phyloP scores from a whole-genome alignment of 2,329 filamentous ascomycete genomes.

The Samsoniella hepiali region DNA sequence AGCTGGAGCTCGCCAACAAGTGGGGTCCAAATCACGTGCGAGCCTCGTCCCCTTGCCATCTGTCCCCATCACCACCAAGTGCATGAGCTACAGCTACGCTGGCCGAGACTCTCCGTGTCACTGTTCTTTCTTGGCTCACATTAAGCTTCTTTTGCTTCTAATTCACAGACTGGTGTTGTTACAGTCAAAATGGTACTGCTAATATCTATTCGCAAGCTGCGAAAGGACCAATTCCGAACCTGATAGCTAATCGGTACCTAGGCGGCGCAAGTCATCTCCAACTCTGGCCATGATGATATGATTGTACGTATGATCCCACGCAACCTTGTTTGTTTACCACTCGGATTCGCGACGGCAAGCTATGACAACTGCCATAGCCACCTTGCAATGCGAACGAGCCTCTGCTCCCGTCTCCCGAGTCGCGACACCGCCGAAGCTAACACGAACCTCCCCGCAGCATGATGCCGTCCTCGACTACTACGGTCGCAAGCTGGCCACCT shows the following conservation, averaged over 20 bases:
- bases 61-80: conserved; percentile 16
- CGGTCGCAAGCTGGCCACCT: conserved; percentile 90
- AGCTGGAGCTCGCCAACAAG: neutral
- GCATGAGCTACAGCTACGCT: neutral
- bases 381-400: conserved; percentile 1
- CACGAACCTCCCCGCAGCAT: conserved; percentile 55
- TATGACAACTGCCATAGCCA: neutral
- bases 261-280: conserved; percentile 45
- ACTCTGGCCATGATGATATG: conserved; percentile 86
- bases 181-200: conserved; percentile 18
- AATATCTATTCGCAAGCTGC: no score
- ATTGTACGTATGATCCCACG: conserved; percentile 68
- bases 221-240: neutral
- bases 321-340: neutral
- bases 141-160: neutral
- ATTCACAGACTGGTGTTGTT: neutral
- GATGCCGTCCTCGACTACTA: conserved; percentile 99
- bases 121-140: neutral
- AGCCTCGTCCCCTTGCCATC: conserved; percentile 11
- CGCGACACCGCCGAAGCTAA: conserved; percentile 19
- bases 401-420: neutral
- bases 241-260: conserved; percentile 21
- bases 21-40: conserved; percentile 17
- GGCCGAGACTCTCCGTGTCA: neutral
- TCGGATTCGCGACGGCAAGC: neutral